A percentile compares a stretch with the other conserved stretches of the same genome.
Evolutionary conservation across 495 filamentous ascomycete species (phyloP).

Genomic region (Hypoxylon subgilvum): DNA sequence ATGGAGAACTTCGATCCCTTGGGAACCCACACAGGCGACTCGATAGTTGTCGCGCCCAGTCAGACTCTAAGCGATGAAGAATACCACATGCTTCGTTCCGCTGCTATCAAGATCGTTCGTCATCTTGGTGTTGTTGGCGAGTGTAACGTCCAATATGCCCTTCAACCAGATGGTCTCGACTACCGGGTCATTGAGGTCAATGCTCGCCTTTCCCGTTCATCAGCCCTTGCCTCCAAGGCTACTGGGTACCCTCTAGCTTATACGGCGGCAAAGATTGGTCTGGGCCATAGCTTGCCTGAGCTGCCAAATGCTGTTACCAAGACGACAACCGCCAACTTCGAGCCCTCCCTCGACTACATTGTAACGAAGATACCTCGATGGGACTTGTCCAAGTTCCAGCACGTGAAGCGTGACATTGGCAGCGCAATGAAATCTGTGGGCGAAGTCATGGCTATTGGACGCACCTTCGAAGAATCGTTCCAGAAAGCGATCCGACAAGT

Average conservation of each 20-base stretch:
- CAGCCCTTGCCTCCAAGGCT: conserved; percentile 94
- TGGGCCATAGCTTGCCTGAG: conserved; percentile 92
- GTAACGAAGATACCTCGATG: conserved; percentile 98
- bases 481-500: conserved; percentile 98
- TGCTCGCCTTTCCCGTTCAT: conserved; percentile 94
- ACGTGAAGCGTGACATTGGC: conserved; percentile 96
- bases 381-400: conserved; percentile 98
- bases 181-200: conserved; percentile 99
- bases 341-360: conserved; percentile 94
- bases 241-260: conserved; percentile 97
- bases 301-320: conserved; percentile 97
- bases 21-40: conserved; percentile 95
- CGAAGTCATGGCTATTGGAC: conserved; percentile 98
- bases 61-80: conserved; percentile 97
- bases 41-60: conserved; percentile 93
- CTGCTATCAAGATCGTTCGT: conserved; percentile 93
- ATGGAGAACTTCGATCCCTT: conserved; percentile 99
- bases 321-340: conserved; percentile 98
- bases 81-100: conserved; percentile 97
- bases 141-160: conserved; percentile 97
- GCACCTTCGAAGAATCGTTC: conserved; percentile 98
- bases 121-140: conserved; percentile 96
- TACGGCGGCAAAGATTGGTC: conserved; percentile 94
- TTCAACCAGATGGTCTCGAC: conserved; percentile 92
- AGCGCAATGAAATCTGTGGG: conserved; percentile 98